phyloP scores from a whole-genome alignment of 1,139 yeast species.

The Kodamaea suecica region DNA sequence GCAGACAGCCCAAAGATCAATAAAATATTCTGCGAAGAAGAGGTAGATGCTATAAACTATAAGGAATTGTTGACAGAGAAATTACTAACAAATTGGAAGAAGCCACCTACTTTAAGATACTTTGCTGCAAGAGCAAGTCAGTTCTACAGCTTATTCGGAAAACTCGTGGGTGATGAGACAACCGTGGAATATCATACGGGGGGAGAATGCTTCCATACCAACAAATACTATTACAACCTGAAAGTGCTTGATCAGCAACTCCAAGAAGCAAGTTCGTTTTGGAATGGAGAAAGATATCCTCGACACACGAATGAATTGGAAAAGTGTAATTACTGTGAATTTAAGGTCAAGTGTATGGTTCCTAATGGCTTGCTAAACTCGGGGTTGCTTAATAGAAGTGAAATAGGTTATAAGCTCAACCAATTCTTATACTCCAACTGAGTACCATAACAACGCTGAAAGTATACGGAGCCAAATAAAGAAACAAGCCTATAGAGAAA shows the following conservation, averaged over 20 bases:
- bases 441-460: background rate
- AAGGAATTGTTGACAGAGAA: constrained; percentile 12
- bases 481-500: too few species aligned
- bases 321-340: constrained; percentile 57
- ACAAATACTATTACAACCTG: constrained; percentile 34
- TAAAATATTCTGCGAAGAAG: constrained; percentile 6
- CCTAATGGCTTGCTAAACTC: constrained; percentile 22
- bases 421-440: constrained; percentile 7
- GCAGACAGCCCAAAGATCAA: background rate
- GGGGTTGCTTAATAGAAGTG: constrained; percentile 4
- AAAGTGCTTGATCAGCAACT: constrained; percentile 25
- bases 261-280: constrained; percentile 39
- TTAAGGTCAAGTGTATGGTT: constrained; percentile 32
- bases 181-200: constrained; percentile 53
- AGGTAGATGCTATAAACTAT: constrained; percentile 16
- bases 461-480: too few species aligned
- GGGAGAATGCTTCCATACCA: constrained; percentile 35
- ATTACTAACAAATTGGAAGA: constrained; percentile 43
- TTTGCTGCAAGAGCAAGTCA: constrained; percentile 56
- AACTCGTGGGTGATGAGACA: constrained; percentile 29
- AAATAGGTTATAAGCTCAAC: constrained; percentile 12
- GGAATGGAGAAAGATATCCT: constrained; percentile 56
- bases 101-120: constrained; percentile 54
- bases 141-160: constrained; percentile 32
- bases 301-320: constrained; percentile 31